phyloP scores from a whole-genome alignment of 1,139 yeast genomes.

The Taphrina pruni region DNA sequence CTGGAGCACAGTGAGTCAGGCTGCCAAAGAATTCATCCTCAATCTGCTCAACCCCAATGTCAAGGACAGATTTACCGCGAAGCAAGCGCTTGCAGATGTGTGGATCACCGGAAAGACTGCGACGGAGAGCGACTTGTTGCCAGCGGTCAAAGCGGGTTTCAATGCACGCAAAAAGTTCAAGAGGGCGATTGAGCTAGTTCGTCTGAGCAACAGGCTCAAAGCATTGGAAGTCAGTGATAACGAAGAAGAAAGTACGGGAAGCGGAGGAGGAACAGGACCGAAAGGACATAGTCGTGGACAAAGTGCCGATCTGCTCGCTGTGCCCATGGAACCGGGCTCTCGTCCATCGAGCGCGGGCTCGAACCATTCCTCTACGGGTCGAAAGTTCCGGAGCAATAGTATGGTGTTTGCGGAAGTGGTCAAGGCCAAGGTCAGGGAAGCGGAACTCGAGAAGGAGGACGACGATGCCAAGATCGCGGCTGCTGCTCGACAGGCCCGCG shows the following conservation, averaged over 20 bases:
- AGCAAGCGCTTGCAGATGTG: conserved; percentile 65
- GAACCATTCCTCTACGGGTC: conserved; percentile 12
- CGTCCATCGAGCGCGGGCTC: conserved; percentile 24
- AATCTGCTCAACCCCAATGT: conserved; percentile 72
- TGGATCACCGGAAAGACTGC: conserved; percentile 68
- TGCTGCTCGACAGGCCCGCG: not conserved
- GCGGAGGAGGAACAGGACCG: conserved; percentile 53
- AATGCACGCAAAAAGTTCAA: conserved; percentile 83
- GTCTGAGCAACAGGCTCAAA: conserved; percentile 72
- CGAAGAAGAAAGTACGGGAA: conserved; percentile 56
- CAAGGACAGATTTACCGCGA: conserved; percentile 68
- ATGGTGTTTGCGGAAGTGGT: conserved; percentile 46
- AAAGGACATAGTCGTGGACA: conserved; percentile 39
- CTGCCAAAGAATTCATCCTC: conserved; percentile 75
- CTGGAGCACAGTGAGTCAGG: conserved; percentile 78
- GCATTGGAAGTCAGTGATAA: conserved; percentile 63
- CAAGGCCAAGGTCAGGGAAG: conserved; percentile 43
- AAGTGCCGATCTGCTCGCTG: conserved; percentile 28
- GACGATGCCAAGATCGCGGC: conserved; percentile 11
- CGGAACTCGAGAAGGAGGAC: conserved; percentile 38
- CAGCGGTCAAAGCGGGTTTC: conserved; percentile 72
- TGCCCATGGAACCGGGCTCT: conserved; percentile 12
- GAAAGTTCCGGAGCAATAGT: conserved; percentile 45
- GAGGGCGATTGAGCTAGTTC: conserved; percentile 83
- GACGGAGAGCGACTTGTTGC: conserved; percentile 65